phyloP scores from a whole-genome alignment of 1,284 basidiomycete species.

The Schizophyllum commune region DNA sequence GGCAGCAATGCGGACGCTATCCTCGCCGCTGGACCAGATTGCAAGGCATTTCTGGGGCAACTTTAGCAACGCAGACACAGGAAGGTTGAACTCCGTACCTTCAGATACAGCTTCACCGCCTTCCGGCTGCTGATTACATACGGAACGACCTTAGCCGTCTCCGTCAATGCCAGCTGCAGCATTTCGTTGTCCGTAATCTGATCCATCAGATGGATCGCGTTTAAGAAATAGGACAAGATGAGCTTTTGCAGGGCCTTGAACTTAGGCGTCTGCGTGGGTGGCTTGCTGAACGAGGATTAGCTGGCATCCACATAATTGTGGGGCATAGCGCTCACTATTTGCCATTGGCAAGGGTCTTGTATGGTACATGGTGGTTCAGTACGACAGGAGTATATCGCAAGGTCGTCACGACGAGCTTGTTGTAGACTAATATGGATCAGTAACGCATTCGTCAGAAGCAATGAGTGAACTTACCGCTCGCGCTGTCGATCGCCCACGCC shows the following conservation, averaged over 20 bases:
- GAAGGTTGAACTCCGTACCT: constrained; percentile 39
- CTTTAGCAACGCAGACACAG: constrained; percentile 2
- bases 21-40: constrained; percentile 75
- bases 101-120: constrained; percentile 77
- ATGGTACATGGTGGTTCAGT: constrained; percentile 82
- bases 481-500: constrained; percentile 77
- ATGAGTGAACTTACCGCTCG: constrained; percentile 44
- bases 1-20: constrained; percentile 80
- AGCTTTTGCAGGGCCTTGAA: constrained; percentile 81
- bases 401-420: constrained; percentile 84
- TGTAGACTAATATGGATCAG: constrained; percentile 60
- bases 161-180: constrained; percentile 68
- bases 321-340: constrained; percentile 64
- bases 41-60: constrained; percentile 63
- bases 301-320: constrained; percentile 3
- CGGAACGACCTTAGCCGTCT: constrained; percentile 83
- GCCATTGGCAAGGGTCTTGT: constrained; percentile 74
- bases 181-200: constrained; percentile 68
- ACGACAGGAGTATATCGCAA: constrained; percentile 90
- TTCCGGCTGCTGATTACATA: constrained; percentile 82
- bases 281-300: constrained; percentile 45
- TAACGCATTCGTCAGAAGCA: constrained; percentile 1
- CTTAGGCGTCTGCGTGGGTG: constrained; percentile 67
- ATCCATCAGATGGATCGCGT: constrained; percentile 70
- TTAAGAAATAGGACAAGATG: constrained; percentile 85